Percentiles rank a stretch among this genome's conserved stretches.
phyloP scores from a whole-genome alignment of 176 grass and related monocot genomes.

The Guadua angustifolia region DNA sequence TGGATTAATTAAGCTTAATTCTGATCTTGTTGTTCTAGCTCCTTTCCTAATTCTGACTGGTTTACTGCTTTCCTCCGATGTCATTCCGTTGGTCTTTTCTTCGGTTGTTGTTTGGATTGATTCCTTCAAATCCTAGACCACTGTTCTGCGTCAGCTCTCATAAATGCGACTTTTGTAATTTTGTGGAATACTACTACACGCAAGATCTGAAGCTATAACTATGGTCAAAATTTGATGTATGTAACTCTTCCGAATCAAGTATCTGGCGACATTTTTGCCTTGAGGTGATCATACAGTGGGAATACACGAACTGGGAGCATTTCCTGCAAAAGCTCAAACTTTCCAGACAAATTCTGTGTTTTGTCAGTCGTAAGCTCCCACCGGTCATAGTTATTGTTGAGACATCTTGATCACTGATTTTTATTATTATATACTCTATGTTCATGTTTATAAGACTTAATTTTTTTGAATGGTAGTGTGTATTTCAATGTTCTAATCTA shows the following conservation, averaged over 20 bases:
- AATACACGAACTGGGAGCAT: too few relatives aligned
- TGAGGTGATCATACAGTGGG: too few relatives aligned
- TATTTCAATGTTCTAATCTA: too few relatives aligned
- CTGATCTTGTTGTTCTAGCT: neutral
- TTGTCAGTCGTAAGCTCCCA: too few relatives aligned
- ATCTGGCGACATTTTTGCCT: neutral
- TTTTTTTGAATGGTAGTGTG: too few relatives aligned
- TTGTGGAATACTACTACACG: neutral
- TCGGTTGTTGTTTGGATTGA: neutral
- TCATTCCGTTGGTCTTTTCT: constrained; percentile 17
- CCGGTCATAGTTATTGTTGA: too few relatives aligned
- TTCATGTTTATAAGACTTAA: too few relatives aligned
- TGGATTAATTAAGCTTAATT: constrained; percentile 33
- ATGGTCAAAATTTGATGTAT: constrained; percentile 33
- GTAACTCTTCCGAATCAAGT: constrained; percentile 1
- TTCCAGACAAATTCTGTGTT: too few relatives aligned
- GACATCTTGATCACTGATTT: too few relatives aligned
- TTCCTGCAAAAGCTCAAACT: too few relatives aligned
- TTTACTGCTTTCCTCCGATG: neutral
- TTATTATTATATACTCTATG: too few relatives aligned
- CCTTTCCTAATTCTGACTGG: constrained; percentile 12
- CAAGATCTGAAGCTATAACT: constrained; percentile 24
- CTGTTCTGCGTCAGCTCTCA: constrained; percentile 35
- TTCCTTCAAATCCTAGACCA: constrained; percentile 15
- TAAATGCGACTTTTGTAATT: constrained; percentile 29